phyloP scores from a whole-genome alignment of 208 protist genomes.

The Leishmania martiniquensis region DNA sequence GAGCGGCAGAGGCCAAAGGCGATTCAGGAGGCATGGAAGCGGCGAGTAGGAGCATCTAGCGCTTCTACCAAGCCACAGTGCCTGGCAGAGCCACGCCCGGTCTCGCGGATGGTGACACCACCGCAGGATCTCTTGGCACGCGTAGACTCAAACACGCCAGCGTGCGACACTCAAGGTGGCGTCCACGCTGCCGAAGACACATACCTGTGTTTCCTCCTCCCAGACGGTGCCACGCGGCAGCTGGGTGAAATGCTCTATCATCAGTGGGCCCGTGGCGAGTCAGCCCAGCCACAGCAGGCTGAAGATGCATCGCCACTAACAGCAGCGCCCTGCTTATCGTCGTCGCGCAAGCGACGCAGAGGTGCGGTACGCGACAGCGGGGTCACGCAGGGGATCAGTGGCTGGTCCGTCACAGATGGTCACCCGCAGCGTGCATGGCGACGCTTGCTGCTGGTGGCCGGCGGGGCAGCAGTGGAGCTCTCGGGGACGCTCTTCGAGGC shows the following conservation, averaged over 20 bases:
- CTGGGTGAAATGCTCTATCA: conserved; percentile 1
- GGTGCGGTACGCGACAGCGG: background rate
- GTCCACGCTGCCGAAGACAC: background rate
- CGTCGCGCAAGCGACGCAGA: conserved; percentile 23
- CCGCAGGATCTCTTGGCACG: background rate
- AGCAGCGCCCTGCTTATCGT: background rate
- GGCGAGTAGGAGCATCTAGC: background rate
- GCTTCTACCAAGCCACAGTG: background rate
- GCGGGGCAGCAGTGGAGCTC: conserved; percentile 20
- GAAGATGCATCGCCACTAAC: background rate
- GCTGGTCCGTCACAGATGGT: conserved; percentile 17
- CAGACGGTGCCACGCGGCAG: conserved; percentile 18
- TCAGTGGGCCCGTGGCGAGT: background rate
- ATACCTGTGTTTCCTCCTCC: conserved; percentile 22
- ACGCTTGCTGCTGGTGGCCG: conserved; percentile 22
- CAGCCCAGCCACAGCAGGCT: background rate
- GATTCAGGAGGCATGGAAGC: background rate
- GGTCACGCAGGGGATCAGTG: background rate
- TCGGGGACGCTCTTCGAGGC: conserved; percentile 14
- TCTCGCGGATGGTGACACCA: conserved; percentile 21
- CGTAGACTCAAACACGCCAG: background rate
- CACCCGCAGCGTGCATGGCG: conserved; percentile 31
- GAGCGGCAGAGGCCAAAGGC: background rate
- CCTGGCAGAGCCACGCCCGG: background rate
- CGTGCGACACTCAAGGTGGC: too few relatives aligned